Evolutionary conservation across 2,329 filamentous ascomycete species (phyloP), one percentile per base, ranked within the genome.

Genomic region (Penicillium occitanis): DNA sequence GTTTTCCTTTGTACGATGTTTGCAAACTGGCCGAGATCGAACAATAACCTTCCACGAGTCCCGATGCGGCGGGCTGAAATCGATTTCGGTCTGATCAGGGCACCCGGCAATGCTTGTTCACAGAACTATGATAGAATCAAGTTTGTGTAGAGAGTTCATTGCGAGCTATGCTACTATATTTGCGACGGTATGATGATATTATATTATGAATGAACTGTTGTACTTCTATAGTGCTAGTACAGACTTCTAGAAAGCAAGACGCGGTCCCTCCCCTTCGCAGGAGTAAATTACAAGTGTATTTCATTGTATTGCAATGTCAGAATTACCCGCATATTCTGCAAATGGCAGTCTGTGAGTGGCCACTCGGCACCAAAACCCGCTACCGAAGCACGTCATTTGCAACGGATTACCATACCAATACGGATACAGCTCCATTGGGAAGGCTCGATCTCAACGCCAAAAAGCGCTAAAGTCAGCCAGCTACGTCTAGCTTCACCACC

Each of bases 361-460:
- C 33, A 1, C 5, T 3, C 6, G 30, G 17, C 44, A 30, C 25
- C 10, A 19, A 3, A 28, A 35, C 25, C 58, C 40, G 28, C 14
- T 10, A 42, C 25, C 17, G 8, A 61, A 61, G 40, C 42, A 62
- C 60, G 60, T 62, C 60, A 62, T 62, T 25, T 11, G 17, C 22
- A 5, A 14, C 33, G 11, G 30, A 8, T 57, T 25, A 57, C 53
- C n/a, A 37, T 57, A 40, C 53, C 11, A 19, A 57, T 57, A 57
- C 53, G 28, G 7, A 37, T 55, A n/a, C 50, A 53, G 50, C 50
- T 28, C 50, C 50, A 53, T 53, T 53, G 14, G 50, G 50, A 53
- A 33, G 51, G 51, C 51, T 35, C 30, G 25, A 33, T 30, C 50
- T 30, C 50, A 17, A 30, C 28, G 50, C 51, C 51, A 35, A 57